Evolutionary conservation across 1,284 basidiomycete genomes (phyloP), one percentile per base, ranked within the genome.

Genomic region (Ganoderma boninense): DNA sequence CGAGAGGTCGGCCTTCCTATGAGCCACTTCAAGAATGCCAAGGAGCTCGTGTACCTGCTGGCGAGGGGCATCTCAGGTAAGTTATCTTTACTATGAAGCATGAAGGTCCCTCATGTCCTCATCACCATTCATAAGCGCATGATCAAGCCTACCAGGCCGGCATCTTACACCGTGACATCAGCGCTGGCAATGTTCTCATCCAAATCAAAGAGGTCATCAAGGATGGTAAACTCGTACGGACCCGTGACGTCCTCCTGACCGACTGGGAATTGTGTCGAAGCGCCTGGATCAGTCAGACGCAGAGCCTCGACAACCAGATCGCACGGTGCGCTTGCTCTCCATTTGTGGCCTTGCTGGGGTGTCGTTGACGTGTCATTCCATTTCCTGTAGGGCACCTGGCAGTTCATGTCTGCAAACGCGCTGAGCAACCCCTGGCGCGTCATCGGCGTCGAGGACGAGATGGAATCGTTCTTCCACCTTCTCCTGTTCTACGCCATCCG

Each of bases 1-100:
- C 42, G 73, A 66, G 62, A 78, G 64, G 69, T 78, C 67, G 64
- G 76, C 57, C 18, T 71, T 59, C 69, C 76, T 44, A 35, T 75
- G 56, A 7, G 18, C 7, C 14, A 57, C 23, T 66, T 72, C 40
- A 35, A 16, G 14, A 62, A 57, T 42, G 66, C 56, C 3, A 35
- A 23, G 2, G 35, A 66, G 23, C 59, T 72, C 2, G 57, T 66
- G 2, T 23, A 14, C 23, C 49, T 52, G 2, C 10, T 52, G 49
- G 49, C 1, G 32, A 49, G 2, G 2, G 68, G 44, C 4, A 29
- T 56, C 23, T n/a, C 18, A 13, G 18, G n/a, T 52, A 5, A 52
- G 49, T 52, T 11, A n/a, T 23, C 11, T 0, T 52, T 5, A 32
- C 4, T 29, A n/a, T 40, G 43, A 35, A 13, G 1, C 64, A 20